Conservation (phyloP, 139 green algal species). For the Tetradesmus obliquus region DNA sequence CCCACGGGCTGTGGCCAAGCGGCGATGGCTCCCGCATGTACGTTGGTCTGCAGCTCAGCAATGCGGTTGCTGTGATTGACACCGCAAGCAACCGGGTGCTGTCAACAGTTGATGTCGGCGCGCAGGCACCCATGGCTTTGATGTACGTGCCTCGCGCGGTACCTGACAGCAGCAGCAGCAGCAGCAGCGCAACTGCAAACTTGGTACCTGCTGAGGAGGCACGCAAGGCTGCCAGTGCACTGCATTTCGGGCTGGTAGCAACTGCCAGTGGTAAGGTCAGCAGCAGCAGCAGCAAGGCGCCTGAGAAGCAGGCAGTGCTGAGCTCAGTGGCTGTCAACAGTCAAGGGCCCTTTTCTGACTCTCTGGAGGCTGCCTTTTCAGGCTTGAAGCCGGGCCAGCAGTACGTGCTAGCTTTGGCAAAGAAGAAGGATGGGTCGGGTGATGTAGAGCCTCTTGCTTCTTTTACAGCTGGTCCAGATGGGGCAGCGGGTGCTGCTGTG, state of each 20-base stretch:
- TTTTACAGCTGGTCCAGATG: constrained; percentile 6
- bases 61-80: constrained; percentile 24
- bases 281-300: constrained; percentile 10
- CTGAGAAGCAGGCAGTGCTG: neutral
- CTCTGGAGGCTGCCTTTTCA: constrained; percentile 3
- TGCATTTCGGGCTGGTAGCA: neutral
- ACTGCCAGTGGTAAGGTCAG: neutral
- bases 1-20: constrained; percentile 28
- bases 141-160: constrained; percentile 22
- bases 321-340: constrained; percentile 17
- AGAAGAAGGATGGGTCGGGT: neutral
- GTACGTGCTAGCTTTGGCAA: constrained; percentile 23
- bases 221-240: neutral
- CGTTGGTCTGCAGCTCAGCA: constrained; percentile 25
- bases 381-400: constrained; percentile 3
- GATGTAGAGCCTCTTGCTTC: neutral
- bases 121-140: constrained; percentile 28
- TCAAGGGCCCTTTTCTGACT: constrained; percentile 12
- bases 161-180: neutral
- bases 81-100: constrained; percentile 12
- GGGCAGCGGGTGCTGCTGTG: neutral
- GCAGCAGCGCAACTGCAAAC: constrained; percentile 41
- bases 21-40: constrained; percentile 23
- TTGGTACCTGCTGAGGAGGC: constrained; percentile 53
- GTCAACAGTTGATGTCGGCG: neutral